Percentiles rank a stretch among this genome's conserved stretches.
Evolutionary conservation across 148 eudicot species (phyloP).

Genomic region (Rhododendron griersonianum): DNA sequence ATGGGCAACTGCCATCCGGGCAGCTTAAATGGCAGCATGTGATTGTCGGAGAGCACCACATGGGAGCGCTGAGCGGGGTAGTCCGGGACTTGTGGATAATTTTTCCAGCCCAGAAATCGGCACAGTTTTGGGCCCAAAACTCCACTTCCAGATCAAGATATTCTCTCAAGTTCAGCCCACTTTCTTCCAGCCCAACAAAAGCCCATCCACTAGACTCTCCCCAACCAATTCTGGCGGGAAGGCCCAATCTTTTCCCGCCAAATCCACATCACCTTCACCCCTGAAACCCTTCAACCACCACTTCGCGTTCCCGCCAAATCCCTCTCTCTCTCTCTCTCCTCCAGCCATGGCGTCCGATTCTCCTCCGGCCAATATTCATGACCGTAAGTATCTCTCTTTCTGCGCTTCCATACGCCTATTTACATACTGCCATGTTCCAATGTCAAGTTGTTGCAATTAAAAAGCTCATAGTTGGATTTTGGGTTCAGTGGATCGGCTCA

Average conservation of each 20-base stretch:
- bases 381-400: conserved; percentile 28
- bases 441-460: too few species aligned
- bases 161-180: not conserved
- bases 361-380: conserved; percentile 37
- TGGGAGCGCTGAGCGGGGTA: not conserved
- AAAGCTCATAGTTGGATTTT: too few species aligned
- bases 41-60: not conserved
- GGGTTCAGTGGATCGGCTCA: too few species aligned
- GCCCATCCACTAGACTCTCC: not conserved
- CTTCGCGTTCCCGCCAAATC: not conserved
- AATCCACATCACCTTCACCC: not conserved
- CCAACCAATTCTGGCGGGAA: not conserved
- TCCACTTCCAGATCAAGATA: not conserved
- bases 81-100: not conserved
- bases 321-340: conserved; percentile 12
- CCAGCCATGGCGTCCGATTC: conserved; percentile 70
- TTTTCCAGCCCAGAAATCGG: not conserved
- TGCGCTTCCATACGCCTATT: not conserved
- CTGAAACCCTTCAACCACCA: not conserved
- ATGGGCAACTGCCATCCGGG: too few species aligned
- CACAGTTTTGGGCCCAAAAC: not conserved
- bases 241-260: conserved; percentile 8
- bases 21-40: too few species aligned
- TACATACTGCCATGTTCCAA: too few species aligned
- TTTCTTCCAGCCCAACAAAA: not conserved